Evolutionary conservation across 805 yeast species (phyloP), one percentile per base, ranked within the genome.

Genomic region (Suhomyces sp.): DNA sequence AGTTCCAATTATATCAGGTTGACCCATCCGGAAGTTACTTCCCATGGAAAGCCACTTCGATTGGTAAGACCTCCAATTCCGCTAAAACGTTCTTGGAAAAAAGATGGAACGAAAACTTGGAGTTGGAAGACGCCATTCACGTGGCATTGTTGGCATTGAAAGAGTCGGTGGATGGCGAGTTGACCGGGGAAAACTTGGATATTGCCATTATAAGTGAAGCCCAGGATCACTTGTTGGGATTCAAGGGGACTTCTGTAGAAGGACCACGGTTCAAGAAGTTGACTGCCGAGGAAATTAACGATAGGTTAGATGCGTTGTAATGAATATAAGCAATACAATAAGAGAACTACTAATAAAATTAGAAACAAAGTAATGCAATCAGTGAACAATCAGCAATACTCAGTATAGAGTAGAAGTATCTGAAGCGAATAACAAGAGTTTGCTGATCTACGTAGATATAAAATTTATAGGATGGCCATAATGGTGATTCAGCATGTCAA

Each of bases 21-120:
- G 99, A 94, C 74, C 99, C 99, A 4, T 88, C 96, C 3, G 99
- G 99, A 8, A 85, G 97, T 41, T 94, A 87, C 70, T 94, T 90
- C 80, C 98, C 99, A 8, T 94, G 99, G 99, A 94, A 93, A 73
- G 99, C 99, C 38, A 93, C 99, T 3, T 98, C 99, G 23, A 94
- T 94, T 63, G 99, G 99, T 58, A 92, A 91, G 68, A 96, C 97
- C 24, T 86, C 97, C 3, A 84, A 85, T 44, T 90, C 96, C n/a
- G 99, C 98, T 35, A 94, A 96, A 77, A 93, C 98, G 1, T 94
- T 94, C 64, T 75, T 94, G 66, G 99, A 94, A 71, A 94, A 94
- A 75, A 86, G 99, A 74, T 94, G 98, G 97, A 93, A 92, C 68
- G 96, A 91, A 59, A 97, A 94, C 71, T 78, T 94, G 67, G 99